A percentile compares a stretch with the other conserved stretches of the same genome.
phyloP scores from a whole-genome alignment of 805 yeast species.

The Wickerhamiella shivajii region DNA sequence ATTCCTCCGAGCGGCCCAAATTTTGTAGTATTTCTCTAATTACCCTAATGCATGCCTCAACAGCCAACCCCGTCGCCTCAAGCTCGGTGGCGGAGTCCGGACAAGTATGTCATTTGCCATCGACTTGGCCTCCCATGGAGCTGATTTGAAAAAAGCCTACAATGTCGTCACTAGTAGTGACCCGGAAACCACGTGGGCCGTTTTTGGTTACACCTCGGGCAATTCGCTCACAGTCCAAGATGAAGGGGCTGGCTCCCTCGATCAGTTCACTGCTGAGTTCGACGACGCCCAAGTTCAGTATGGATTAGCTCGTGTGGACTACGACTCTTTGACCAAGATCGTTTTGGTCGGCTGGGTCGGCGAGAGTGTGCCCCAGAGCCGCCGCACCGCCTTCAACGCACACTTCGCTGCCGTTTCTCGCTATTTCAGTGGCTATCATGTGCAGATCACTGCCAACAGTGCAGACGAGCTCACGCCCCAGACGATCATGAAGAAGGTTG shows the following conservation, averaged over 20 bases:
- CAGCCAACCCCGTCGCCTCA: too few species aligned
- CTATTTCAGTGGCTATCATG: slow-evolving; percentile 60
- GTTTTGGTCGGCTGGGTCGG: slow-evolving; percentile 87
- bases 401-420: slow-evolving; percentile 29
- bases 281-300: slow-evolving; percentile 81
- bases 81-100: too few species aligned
- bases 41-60: too few species aligned
- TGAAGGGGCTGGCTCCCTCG: slow-evolving; percentile 50
- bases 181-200: slow-evolving; percentile 53
- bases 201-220: slow-evolving; percentile 59
- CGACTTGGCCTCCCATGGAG: slow-evolving; percentile 52
- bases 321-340: slow-evolving; percentile 79
- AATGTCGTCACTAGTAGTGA: slow-evolving; percentile 70
- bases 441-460: slow-evolving; percentile 94
- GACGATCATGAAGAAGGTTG: slow-evolving; percentile 59
- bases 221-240: slow-evolving; percentile 29
- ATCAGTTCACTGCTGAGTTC: slow-evolving; percentile 67
- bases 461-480: slow-evolving; percentile 72
- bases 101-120: slow-evolving; percentile 27
- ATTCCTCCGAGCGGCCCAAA: too few species aligned
- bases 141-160: slow-evolving; percentile 60
- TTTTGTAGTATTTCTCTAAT: too few species aligned
- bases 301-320: slow-evolving; percentile 76
- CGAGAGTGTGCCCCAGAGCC: slow-evolving; percentile 64
- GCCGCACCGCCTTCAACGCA: slow-evolving; percentile 30